Percentiles rank a stretch among this genome's conserved stretches.
These are phyloP conservation scores for Saitozyma sp. DNA, from an alignment of 768 basidiomycete species.

Conservation along the genomic window DNA sequence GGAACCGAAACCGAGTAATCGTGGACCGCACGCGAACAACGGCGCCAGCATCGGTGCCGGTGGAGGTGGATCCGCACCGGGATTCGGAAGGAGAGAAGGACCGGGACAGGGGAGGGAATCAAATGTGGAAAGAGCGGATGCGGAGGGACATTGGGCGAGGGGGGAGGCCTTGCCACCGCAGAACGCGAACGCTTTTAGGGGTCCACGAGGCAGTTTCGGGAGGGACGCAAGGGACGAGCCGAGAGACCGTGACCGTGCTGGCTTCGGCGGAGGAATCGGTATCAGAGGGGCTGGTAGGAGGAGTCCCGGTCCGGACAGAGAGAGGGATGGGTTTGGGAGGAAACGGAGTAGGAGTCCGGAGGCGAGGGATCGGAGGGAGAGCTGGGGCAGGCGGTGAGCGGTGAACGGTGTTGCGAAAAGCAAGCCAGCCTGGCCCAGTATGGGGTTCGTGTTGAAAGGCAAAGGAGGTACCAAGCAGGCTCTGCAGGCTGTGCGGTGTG, in stretches of 20 bases:
- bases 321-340: neutral
- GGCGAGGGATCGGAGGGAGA: no score
- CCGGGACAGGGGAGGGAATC: no score
- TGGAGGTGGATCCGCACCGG: conserved; percentile 4
- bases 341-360: no score
- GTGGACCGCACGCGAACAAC: neutral
- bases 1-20: conserved; percentile 23
- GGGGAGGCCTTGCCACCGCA: conserved; percentile 8
- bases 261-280: neutral
- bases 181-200: neutral
- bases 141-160: neutral
- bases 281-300: neutral
- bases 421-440: no score
- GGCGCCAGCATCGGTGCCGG: conserved; percentile 4
- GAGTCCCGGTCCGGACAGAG: neutral
- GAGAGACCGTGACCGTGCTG: neutral
- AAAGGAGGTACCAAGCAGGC: no score
- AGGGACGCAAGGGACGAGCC: neutral
- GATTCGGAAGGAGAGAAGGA: conserved; percentile 19
- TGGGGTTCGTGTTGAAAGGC: no score
- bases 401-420: no score
- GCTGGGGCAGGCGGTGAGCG: no score
- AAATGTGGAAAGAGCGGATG: no score
- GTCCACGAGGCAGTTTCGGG: neutral
- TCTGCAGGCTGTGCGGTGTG: no score